Evolutionary conservation across 139 green algal species (phyloP).

Genomic region (Chlamydomonas sp.): DNA sequence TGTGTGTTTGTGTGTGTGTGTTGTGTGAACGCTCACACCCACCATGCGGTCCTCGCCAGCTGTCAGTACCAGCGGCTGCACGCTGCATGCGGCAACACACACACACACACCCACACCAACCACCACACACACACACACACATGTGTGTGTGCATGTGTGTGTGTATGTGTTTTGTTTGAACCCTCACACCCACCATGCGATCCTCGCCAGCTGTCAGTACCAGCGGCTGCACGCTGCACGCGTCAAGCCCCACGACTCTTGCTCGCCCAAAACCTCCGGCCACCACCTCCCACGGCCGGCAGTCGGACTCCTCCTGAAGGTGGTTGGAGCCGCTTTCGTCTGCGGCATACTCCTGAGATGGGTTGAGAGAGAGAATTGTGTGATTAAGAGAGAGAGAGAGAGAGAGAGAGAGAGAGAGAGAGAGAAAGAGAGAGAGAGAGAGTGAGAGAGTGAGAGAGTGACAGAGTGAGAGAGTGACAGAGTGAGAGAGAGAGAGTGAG

Average conservation of each 20-base stretch:
- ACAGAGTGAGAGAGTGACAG: too few species aligned
- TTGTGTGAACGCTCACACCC: too few species aligned
- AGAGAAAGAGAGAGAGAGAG: background rate
- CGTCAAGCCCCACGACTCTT: slow-evolving; percentile 19
- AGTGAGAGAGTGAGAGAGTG: background rate
- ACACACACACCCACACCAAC: background rate
- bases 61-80: slow-evolving; percentile 22
- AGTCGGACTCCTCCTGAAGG: slow-evolving; percentile 22
- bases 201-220: slow-evolving; percentile 20
- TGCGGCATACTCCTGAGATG: too few species aligned
- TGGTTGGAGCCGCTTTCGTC: too few species aligned
- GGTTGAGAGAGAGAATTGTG: too few species aligned
- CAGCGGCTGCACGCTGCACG: slow-evolving; percentile 12
- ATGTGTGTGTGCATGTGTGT: too few species aligned
- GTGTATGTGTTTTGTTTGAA: too few species aligned
- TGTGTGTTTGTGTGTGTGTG: too few species aligned
- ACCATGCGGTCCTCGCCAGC: slow-evolving; percentile 18
- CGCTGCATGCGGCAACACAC: background rate
- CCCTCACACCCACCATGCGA: slow-evolving; percentile 21
- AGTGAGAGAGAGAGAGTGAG: too few species aligned
- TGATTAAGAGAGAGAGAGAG: too few species aligned
- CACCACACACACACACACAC: slow-evolving; percentile 8
- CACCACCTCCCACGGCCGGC: slow-evolving; percentile 20
- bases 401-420: too few species aligned
- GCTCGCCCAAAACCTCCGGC: slow-evolving; percentile 4